phyloP scores from a whole-genome alignment of 345 rosid genomes.

The Citrus medica region DNA sequence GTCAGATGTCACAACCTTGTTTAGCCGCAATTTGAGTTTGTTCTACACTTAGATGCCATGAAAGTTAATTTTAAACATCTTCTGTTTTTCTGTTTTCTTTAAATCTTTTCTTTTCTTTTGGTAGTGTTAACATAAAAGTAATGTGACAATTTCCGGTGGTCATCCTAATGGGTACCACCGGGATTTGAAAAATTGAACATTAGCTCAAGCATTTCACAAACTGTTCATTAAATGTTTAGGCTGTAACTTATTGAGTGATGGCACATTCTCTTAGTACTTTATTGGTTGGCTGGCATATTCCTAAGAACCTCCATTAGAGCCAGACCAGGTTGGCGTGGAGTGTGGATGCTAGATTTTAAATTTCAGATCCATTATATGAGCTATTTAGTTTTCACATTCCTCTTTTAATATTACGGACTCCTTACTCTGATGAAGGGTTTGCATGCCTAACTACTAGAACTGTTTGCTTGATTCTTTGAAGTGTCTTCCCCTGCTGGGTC shows the following conservation, averaged over 20 bases:
- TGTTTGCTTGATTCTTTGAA: background rate
- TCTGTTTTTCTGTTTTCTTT: background rate
- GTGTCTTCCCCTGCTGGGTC: background rate
- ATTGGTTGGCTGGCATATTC: background rate
- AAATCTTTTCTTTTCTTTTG: background rate
- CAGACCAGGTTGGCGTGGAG: background rate
- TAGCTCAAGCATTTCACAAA: background rate
- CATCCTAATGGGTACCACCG: background rate
- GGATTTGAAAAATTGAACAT: background rate
- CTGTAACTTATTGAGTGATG: background rate
- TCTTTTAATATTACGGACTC: background rate
- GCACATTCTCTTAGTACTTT: background rate
- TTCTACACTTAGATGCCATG: background rate
- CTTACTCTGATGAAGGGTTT: background rate
- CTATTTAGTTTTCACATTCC: background rate
- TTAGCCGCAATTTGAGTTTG: background rate
- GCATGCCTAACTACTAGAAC: background rate
- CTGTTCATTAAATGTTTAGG: background rate
- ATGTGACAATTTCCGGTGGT: background rate
- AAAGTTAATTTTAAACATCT: background rate
- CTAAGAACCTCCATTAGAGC: background rate
- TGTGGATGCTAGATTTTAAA: background rate
- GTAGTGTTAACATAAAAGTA: background rate
- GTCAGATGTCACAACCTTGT: background rate
- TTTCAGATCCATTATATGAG: background rate